These are phyloP conservation scores for Grigorovia jiainica DNA, from an alignment of 805 yeast species.

Conservation along the genomic window DNA sequence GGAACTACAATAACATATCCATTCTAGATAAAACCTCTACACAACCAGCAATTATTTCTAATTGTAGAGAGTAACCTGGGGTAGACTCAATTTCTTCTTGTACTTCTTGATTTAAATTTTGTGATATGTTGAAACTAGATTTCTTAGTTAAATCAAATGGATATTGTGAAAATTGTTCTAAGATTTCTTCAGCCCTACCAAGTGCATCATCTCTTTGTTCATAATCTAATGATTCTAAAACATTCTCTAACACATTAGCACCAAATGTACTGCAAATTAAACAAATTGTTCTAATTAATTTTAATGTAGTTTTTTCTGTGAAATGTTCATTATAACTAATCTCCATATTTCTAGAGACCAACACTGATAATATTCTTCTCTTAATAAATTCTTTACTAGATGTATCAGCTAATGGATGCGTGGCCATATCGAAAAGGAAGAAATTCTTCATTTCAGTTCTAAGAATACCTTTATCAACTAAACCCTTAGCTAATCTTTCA, in stretches of 20 bases:
- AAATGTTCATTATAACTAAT: slow-evolving; percentile 52
- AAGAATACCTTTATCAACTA: slow-evolving; percentile 92
- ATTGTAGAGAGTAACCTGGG: slow-evolving; percentile 45
- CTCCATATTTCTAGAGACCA: slow-evolving; percentile 63
- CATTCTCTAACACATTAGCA: slow-evolving; percentile 92
- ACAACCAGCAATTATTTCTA: slow-evolving; percentile 91
- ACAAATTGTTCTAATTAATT: slow-evolving; percentile 67
- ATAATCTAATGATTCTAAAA: slow-evolving; percentile 62
- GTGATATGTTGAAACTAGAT: slow-evolving; percentile 60
- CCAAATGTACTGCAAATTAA: slow-evolving; percentile 87
- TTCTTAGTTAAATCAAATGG: slow-evolving; percentile 58
- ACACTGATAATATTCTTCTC: slow-evolving; percentile 56
- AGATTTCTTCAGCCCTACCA: slow-evolving; percentile 85
- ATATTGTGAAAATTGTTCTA: slow-evolving; percentile 71
- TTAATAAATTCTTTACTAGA: slow-evolving; percentile 74
- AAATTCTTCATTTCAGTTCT: slow-evolving; percentile 94
- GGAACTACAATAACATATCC: slow-evolving; percentile 79
- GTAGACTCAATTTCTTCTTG: slow-evolving; percentile 36
- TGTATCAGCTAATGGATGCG: slow-evolving; percentile 90
- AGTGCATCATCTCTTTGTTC: slow-evolving; percentile 89
- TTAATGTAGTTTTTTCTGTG: slow-evolving; percentile 58
- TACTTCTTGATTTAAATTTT: slow-evolving; percentile 46
- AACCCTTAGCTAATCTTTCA: slow-evolving; percentile 90
- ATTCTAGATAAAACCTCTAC: slow-evolving; percentile 81
- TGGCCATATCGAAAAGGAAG: slow-evolving; percentile 94